Evolutionary conservation across 495 filamentous ascomycete species (phyloP).

Genomic region (Emericellopsis terricola): DNA sequence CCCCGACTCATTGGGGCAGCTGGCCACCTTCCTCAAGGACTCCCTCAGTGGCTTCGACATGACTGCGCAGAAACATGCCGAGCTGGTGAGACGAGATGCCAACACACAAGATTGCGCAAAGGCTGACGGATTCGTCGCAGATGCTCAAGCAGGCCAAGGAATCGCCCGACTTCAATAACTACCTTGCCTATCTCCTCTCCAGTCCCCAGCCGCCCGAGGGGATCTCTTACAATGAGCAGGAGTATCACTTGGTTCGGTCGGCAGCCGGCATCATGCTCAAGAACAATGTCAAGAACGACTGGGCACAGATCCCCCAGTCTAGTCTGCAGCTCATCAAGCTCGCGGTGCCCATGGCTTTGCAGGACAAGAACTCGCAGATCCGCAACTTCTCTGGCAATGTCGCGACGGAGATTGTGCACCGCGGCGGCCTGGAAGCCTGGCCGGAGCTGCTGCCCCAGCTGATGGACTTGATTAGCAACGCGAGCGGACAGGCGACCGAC

Average conservation of each 20-base stretch:
- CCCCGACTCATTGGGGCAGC: constrained; percentile 67
- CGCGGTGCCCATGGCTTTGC: constrained; percentile 56
- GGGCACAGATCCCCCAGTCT: constrained; percentile 48
- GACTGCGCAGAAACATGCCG: constrained; percentile 67
- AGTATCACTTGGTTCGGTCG: constrained; percentile 61
- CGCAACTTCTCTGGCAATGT: constrained; percentile 81
- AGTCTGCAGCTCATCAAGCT: constrained; percentile 62
- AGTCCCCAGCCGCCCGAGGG: constrained; percentile 40
- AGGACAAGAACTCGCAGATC: constrained; percentile 67
- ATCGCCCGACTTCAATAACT: constrained; percentile 91
- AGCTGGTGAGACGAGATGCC: constrained; percentile 28
- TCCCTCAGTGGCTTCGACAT: constrained; percentile 72
- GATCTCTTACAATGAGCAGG: constrained; percentile 32
- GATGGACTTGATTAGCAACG: constrained; percentile 54
- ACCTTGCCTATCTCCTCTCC: constrained; percentile 79
- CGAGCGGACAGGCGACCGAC: constrained; percentile 41
- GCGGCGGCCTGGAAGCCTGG: constrained; percentile 78
- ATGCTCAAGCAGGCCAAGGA: constrained; percentile 86
- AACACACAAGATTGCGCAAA: constrained; percentile 8
- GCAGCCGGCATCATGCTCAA: constrained; percentile 89
- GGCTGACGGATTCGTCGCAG: constrained; percentile 25
- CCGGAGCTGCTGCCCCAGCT: constrained; percentile 75
- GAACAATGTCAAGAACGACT: constrained; percentile 62
- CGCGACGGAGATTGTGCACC: constrained; percentile 80
- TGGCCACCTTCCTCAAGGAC: constrained; percentile 77